Evolutionary conservation across 148 eudicot genomes (phyloP), one percentile per base, ranked within the genome.

Genomic region (Cornus suecica): DNA sequence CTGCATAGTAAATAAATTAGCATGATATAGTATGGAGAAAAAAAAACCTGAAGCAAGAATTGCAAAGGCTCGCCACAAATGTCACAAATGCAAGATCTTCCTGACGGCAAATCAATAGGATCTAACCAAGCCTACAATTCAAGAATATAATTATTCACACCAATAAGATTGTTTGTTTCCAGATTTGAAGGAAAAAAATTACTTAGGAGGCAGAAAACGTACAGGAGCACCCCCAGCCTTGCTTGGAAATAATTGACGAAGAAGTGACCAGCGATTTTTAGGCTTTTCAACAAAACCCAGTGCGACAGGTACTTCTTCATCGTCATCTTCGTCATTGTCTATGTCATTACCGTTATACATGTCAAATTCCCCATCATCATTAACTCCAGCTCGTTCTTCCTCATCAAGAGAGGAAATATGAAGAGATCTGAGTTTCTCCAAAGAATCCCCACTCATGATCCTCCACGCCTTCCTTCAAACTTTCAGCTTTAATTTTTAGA

Each of bases 201-300:
- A 20, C 62, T 18, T 58, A 65, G 16, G 29, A 69, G 70, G 66
- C 28, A 65, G 28, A 13, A 74, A 54, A 79, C 91, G 31, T 85
- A 92, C 99, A 70, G 99, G 99, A 69, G 81, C 73, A 58, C 96
- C 91, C 24, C 99, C 99, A 64, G 99, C 97, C 81, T 89, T 92
- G 92, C 97, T 87, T 2, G 99, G 97, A 74, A 94, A 94, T 27
- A 78, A 65, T 28, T 92, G 91, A 37, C 90, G 97, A 45, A 80
- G 85, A 62, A 92, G 86, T 2, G 84, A 80, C 86, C 87, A 79
- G 10, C 51, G 54, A 70, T 82, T 74, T 32, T 81, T 75, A 1
- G 94, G 92, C 82, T 88, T 85, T 58, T 89, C 91, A 2, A 81
- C 76, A 74, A 94, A 89, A n/a, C 99, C 99, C 52, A 92, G 81